phyloP scores from a whole-genome alignment of 441 rosid species.

The Eruca vesicaria region DNA sequence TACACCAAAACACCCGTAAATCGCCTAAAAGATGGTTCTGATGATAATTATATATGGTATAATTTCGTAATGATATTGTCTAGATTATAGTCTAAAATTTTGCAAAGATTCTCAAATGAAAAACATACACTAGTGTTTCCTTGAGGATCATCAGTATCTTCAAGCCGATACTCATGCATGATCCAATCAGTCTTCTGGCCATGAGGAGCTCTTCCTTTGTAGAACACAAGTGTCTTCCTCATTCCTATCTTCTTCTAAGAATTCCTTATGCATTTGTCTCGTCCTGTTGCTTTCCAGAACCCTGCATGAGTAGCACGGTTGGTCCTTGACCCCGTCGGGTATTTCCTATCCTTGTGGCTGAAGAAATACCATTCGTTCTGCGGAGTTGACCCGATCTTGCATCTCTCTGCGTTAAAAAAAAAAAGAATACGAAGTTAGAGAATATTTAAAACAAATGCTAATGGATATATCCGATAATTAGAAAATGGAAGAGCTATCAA shows the following conservation, averaged over 20 bases:
- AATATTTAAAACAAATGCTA: too few species aligned
- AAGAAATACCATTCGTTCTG: constrained; percentile 95
- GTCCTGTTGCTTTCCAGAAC: constrained; percentile 97
- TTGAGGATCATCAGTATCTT: constrained; percentile 67
- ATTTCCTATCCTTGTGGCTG: constrained; percentile 91
- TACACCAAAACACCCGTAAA: background rate
- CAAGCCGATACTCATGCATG: constrained; percentile 96
- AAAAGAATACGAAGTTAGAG: background rate
- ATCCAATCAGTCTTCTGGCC: constrained; percentile 98
- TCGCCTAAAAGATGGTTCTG: background rate
- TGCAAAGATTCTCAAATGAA: background rate
- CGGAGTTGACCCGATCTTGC: constrained; percentile 86
- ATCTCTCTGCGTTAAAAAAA: constrained; percentile 52
- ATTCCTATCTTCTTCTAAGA: constrained; percentile 83
- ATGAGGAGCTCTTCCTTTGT: constrained; percentile 93
- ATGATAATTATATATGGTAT: background rate
- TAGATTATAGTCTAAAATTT: background rate
- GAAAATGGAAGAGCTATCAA: background rate
- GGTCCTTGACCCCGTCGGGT: constrained; percentile 94
- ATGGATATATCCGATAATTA: too few species aligned
- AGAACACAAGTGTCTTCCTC: constrained; percentile 97
- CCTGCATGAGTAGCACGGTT: constrained; percentile 93
- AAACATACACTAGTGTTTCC: constrained; percentile 49
- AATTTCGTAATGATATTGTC: background rate
- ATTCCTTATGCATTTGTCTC: constrained; percentile 87